Conservation (phyloP, 1,284 basidiomycete genomes). For the Pascua guehoae region DNA sequence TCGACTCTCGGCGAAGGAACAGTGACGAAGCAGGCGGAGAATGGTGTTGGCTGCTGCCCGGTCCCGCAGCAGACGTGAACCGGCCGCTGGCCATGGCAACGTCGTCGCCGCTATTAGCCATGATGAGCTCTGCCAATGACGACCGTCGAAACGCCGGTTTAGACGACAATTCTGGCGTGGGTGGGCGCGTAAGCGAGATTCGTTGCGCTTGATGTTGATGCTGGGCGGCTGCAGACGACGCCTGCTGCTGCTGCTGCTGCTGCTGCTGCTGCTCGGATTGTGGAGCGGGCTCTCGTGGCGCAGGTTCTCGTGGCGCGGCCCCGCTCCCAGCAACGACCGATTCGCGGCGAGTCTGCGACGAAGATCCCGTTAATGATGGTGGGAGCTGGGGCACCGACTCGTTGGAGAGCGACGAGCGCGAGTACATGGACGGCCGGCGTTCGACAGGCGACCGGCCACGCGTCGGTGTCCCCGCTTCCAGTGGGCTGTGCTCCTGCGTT, state of each 20-base stretch:
- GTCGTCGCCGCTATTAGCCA: slow-evolving; percentile 37
- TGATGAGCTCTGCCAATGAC: slow-evolving; percentile 41
- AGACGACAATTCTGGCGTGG: slow-evolving; percentile 24
- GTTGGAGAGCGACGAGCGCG: slow-evolving; percentile 4
- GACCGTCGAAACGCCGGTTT: slow-evolving; percentile 21
- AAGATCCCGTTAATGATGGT: neutral
- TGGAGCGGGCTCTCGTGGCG: no score
- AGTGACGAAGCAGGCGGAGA: no score
- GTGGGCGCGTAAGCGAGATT: slow-evolving; percentile 23
- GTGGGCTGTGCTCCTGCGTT: slow-evolving; percentile 22
- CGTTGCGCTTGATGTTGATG: neutral
- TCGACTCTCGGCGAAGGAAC: slow-evolving; percentile 26
- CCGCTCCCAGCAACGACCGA: neutral
- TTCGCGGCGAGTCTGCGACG: neutral
- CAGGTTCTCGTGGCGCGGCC: no score
- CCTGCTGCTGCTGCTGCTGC: no score
- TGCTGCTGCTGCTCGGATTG: no score
- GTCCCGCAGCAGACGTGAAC: neutral
- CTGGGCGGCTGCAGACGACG: no score
- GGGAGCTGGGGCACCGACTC: slow-evolving; percentile 12
- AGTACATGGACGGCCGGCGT: slow-evolving; percentile 19
- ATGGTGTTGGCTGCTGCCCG: no score
- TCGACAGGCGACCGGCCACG: slow-evolving; percentile 14
- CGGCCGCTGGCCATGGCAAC: slow-evolving; percentile 23
- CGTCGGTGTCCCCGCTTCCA: slow-evolving; percentile 8